A percentile compares a stretch with the other conserved stretches of the same genome.
Conservation (phyloP, 495 filamentous ascomycete genomes). For the Lineolata rhizophorae region DNA sequence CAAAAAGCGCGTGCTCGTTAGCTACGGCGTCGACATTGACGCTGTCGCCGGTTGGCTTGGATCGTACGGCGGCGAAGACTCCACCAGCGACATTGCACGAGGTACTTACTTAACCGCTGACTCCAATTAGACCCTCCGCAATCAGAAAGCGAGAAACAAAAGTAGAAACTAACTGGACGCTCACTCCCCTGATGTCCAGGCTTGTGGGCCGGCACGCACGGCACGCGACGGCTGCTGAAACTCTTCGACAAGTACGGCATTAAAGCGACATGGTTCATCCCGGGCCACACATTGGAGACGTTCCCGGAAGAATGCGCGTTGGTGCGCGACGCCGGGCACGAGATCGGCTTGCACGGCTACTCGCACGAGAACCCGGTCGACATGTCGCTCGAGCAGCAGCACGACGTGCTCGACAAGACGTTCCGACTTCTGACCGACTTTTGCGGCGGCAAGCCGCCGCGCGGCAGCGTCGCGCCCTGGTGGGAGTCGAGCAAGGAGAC, state of each 20-base stretch:
- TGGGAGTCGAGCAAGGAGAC: conserved; percentile 27
- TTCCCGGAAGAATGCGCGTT: conserved; percentile 56
- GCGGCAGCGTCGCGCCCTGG: conserved; percentile 36
- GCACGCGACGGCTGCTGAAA: conserved; percentile 48
- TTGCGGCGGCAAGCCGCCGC: conserved; percentile 45
- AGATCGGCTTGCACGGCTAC: conserved; percentile 43
- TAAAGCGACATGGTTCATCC: conserved; percentile 70
- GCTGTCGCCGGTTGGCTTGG: conserved; percentile 55
- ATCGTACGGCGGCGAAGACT: conserved; percentile 51
- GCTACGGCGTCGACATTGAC: conserved; percentile 39
- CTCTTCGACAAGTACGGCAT: conserved; percentile 62
- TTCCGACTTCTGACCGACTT: conserved; percentile 51
- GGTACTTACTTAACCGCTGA: conserved; percentile 15
- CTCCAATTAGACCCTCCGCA: neutral
- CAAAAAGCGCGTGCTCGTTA: conserved; percentile 36
- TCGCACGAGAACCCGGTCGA: conserved; percentile 52
- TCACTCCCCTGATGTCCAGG: conserved; percentile 26
- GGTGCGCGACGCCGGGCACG: conserved; percentile 55
- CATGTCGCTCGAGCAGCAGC: conserved; percentile 56
- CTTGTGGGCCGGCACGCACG: conserved; percentile 50
- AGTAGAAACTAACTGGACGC: conserved; percentile 5
- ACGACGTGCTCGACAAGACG: conserved; percentile 54
- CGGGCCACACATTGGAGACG: conserved; percentile 55
- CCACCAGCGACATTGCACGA: conserved; percentile 42
- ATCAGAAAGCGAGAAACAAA: neutral